A percentile compares a stretch with the other conserved stretches of the same genome.
Evolutionary conservation across 768 basidiomycete genomes (phyloP).

Genomic region (Lactifluus pinguis): DNA sequence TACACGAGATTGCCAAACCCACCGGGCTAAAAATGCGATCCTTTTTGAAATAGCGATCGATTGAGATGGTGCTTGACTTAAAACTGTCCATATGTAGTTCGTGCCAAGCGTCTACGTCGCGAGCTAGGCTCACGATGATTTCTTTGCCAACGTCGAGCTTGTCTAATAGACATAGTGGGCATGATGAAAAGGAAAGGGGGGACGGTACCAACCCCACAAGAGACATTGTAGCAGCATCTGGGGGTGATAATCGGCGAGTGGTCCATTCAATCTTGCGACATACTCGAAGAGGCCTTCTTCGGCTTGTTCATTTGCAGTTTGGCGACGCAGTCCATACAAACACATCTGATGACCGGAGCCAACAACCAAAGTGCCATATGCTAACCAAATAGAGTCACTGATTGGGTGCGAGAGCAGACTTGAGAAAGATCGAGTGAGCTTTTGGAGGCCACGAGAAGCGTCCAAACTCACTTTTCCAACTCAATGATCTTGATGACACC

Average conservation of each 20-base stretch:
- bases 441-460: not conserved
- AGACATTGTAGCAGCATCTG: constrained; percentile 89
- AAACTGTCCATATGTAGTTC: constrained; percentile 15
- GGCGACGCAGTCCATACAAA: constrained; percentile 51
- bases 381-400: constrained; percentile 86
- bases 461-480: constrained; percentile 47
- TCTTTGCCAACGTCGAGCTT: constrained; percentile 81
- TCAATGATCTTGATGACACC: constrained; percentile 60
- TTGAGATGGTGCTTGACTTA: constrained; percentile 43
- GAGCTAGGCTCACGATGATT: constrained; percentile 61
- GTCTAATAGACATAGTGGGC: constrained; percentile 34
- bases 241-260: constrained; percentile 86
- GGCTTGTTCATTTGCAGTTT: constrained; percentile 18
- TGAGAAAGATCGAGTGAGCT: not conserved
- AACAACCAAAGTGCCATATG: constrained; percentile 71
- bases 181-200: not conserved
- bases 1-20: not conserved
- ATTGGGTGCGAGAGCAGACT: constrained; percentile 63
- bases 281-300: constrained; percentile 64
- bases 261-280: constrained; percentile 77
- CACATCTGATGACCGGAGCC: constrained; percentile 79
- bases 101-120: constrained; percentile 30
- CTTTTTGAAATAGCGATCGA: constrained; percentile 47
- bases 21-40: constrained; percentile 24
- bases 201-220: constrained; percentile 64